These are phyloP conservation scores for Ustilago loliicola DNA, from an alignment of 1,284 basidiomycete species.

Conservation along the genomic window DNA sequence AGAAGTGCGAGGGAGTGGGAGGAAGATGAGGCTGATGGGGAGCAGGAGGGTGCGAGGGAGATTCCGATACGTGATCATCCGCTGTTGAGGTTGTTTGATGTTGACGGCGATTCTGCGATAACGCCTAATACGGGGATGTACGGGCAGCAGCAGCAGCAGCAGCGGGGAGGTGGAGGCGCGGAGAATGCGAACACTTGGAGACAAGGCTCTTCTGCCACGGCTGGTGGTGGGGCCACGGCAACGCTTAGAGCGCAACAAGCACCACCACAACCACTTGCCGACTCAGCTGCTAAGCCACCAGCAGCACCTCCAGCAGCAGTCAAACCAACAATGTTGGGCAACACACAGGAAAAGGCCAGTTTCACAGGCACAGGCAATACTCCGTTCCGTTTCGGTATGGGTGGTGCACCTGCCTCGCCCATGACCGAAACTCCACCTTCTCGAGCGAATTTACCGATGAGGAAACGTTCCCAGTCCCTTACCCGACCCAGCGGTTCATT, in stretches of 20 bases:
- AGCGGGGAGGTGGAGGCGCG: neutral
- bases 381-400: slow-evolving; percentile 67
- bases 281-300: slow-evolving; percentile 1
- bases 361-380: slow-evolving; percentile 62
- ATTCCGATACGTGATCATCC: slow-evolving; percentile 57
- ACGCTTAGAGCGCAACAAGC: slow-evolving; percentile 25
- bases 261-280: slow-evolving; percentile 9
- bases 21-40: slow-evolving; percentile 36
- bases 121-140: slow-evolving; percentile 19
- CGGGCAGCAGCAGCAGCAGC: slow-evolving; percentile 12
- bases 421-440: slow-evolving; percentile 5
- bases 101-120: slow-evolving; percentile 26
- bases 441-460: slow-evolving; percentile 19
- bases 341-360: slow-evolving; percentile 46
- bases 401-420: slow-evolving; percentile 39
- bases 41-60: slow-evolving; percentile 13
- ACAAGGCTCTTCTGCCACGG: slow-evolving; percentile 5
- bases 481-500: slow-evolving; percentile 22
- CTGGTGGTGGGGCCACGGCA: neutral
- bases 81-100: slow-evolving; percentile 57
- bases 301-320: slow-evolving; percentile 6
- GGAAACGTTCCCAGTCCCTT: slow-evolving; percentile 43
- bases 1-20: slow-evolving; percentile 38
- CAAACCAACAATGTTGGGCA: slow-evolving; percentile 18
- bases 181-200: slow-evolving; percentile 30